phyloP scores from a whole-genome alignment of 2,329 filamentous ascomycete species.

The Colletotrichum aenigma region DNA sequence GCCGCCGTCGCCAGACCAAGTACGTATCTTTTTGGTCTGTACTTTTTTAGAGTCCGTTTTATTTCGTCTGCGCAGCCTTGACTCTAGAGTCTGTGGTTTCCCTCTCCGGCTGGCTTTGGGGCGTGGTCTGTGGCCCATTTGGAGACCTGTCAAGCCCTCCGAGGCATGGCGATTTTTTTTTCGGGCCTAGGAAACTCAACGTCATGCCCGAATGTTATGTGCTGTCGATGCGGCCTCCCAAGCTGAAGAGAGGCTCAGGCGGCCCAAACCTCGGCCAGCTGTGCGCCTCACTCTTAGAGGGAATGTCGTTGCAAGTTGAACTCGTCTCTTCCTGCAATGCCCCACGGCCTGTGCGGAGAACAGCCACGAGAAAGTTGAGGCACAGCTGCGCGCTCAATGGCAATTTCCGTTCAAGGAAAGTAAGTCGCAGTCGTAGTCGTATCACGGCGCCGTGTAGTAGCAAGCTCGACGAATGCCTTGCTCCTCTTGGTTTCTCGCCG shows the following conservation, averaged over 20 bases:
- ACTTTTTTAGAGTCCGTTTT: slow-evolving; percentile 1
- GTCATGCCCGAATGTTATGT: not conserved
- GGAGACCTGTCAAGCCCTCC: not conserved
- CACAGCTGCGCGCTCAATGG: not conserved
- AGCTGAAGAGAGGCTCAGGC: not conserved
- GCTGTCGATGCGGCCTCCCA: not conserved
- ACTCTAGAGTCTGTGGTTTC: not conserved
- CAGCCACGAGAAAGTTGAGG: not conserved
- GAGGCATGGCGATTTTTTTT: not conserved
- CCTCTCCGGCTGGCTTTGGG: not conserved
- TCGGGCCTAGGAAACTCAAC: not conserved
- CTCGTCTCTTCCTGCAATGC: not conserved
- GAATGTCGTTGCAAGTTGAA: not conserved
- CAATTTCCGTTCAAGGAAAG: not conserved
- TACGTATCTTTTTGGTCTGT: not conserved
- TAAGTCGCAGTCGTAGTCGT: not conserved
- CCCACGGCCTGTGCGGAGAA: not conserved
- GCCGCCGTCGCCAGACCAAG: not conserved
- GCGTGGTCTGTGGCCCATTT: not conserved
- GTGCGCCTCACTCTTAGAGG: not conserved
- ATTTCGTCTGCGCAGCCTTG: not conserved
- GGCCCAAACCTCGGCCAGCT: not conserved
- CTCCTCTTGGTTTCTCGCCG: not conserved
- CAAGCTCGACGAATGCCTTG: not conserved
- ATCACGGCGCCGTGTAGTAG: not conserved